phyloP scores from a whole-genome alignment of 805 yeast genomes.

The Saturnispora zaruensis region DNA sequence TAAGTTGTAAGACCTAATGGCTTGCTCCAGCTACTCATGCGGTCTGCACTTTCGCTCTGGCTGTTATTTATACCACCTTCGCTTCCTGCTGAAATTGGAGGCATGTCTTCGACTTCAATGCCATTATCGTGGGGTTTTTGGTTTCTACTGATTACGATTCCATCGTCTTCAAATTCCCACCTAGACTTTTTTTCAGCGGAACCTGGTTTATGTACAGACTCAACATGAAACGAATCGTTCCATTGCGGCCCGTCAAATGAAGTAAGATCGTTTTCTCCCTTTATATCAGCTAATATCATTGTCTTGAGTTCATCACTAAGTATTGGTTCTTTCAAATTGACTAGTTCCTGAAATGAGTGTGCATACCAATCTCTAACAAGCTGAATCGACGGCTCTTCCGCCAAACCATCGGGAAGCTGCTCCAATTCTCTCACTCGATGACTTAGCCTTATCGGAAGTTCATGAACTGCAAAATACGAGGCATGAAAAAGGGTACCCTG shows the following conservation, averaged over 20 bases:
- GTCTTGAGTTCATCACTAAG: constrained; percentile 32
- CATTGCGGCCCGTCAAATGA: neutral
- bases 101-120: neutral
- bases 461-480: constrained; percentile 76
- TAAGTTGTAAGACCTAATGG: constrained; percentile 13
- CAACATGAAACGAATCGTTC: neutral
- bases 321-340: constrained; percentile 52
- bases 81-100: neutral
- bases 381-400: constrained; percentile 63
- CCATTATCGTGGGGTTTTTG: constrained; percentile 6
- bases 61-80: neutral
- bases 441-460: constrained; percentile 78
- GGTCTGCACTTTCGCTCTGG: neutral
- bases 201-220: neutral
- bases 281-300: constrained; percentile 15
- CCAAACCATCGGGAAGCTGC: constrained; percentile 65
- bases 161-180: constrained; percentile 39
- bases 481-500: constrained; percentile 78
- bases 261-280: constrained; percentile 2
- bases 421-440: constrained; percentile 81
- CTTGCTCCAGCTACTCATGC: constrained; percentile 11
- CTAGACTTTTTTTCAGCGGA: neutral
- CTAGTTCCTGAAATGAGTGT: constrained; percentile 77
- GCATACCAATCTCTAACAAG: constrained; percentile 85
- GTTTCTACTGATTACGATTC: constrained; percentile 27